Percentiles rank a stretch among this genome's conserved stretches.
phyloP scores from a whole-genome alignment of 768 basidiomycete genomes.

The Leucocoprinus sp. region DNA sequence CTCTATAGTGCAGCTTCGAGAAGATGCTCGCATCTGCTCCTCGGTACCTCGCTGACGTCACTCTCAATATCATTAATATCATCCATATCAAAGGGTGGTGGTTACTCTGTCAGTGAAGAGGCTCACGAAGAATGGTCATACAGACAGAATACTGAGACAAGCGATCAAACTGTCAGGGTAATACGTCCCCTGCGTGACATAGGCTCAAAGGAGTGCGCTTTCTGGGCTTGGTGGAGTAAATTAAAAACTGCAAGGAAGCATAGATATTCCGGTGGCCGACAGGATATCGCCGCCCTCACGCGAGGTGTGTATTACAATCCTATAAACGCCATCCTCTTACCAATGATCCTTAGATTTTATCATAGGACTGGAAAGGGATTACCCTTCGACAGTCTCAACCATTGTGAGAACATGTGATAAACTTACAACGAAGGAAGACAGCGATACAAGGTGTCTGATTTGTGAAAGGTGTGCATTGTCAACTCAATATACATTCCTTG shows the following conservation, averaged over 20 bases:
- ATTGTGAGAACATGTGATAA: constrained; percentile 77
- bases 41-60: constrained; percentile 75
- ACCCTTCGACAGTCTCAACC: constrained; percentile 81
- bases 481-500: background rate
- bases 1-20: constrained; percentile 54
- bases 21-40: constrained; percentile 64
- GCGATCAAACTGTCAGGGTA: constrained; percentile 31
- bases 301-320: constrained; percentile 36
- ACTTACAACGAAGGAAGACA: constrained; percentile 54
- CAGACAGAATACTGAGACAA: constrained; percentile 14
- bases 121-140: constrained; percentile 61
- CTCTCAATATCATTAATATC: constrained; percentile 70
- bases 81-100: constrained; percentile 68
- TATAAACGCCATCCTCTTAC: background rate
- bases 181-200: constrained; percentile 65
- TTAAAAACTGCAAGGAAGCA: constrained; percentile 35
- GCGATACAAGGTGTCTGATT: constrained; percentile 43
- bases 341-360: constrained; percentile 58
- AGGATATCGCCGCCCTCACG: constrained; percentile 59
- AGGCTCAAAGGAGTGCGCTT: constrained; percentile 70
- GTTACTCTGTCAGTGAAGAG: constrained; percentile 62
- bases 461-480: constrained; percentile 50
- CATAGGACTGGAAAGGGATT: constrained; percentile 69
- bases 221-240: constrained; percentile 69
- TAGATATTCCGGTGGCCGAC: constrained; percentile 30